Base-by-base conservation (phyloP, 306 rosid species). In the Ammopiptanthus mongolicus region DNA sequence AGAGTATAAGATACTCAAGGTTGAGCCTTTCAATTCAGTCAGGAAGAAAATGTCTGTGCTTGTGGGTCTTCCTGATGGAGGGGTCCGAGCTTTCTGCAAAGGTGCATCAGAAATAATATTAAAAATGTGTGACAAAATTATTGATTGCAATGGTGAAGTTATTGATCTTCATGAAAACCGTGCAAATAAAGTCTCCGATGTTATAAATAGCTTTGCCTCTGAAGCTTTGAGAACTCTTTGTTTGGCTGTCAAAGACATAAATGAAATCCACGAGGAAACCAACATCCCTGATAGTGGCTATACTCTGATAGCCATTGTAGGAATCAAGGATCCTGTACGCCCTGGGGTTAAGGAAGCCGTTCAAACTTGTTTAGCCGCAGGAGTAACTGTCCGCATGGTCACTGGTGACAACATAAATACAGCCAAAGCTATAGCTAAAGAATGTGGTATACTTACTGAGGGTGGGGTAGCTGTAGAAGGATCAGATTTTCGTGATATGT, bases 241-340 rank as follows among this genome's bases (percentile, higher is more conserved):
- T 81, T 87, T 95, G 86, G 97, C 93, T 65, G 85, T 80, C 65
- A 87, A 80, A 84, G 93, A 95, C 59, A 22, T 92, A 59, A 83
- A 80, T 74, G 86, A 80, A 39, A 37, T 65, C 5, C 63, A 48
- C 5, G 77, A 41, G 6, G 84, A 75, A 42, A 29, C 51, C 42
- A 71, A 21, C 29, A 83, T 92, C 79, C 96, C 97, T 53, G 87
- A 86, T 69, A 58, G 73, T 67, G 93, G 93, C 56, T 95, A 87
- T 83, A 91, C 98, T 64, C 81, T 95, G 53, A 75, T 95, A 48
- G 88, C 88, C 46, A 75, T 95, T 48, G 89, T 95, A 51, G 98
- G 98, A 75, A 95, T 95, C 83, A 95, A 91, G 89, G 98, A 95
- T 78, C 98, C 97, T 33, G 89, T 95, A 56, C 97, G 97, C 71